phyloP scores from a whole-genome alignment of 169 alveolate species.

The Eimeria acervulina region DNA sequence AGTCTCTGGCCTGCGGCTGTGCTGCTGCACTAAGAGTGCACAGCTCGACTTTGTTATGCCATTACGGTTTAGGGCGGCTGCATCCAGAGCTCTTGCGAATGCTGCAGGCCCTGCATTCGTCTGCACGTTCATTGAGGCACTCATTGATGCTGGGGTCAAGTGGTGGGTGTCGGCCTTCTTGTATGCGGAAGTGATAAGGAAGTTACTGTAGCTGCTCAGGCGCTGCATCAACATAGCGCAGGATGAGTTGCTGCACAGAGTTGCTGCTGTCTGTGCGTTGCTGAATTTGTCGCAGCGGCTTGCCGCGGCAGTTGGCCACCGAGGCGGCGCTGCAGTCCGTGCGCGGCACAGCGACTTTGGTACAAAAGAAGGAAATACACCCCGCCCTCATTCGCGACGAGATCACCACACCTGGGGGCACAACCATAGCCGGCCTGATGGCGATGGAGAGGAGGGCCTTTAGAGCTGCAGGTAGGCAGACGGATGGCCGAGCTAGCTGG shows the following conservation, averaged over 20 bases:
- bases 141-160: slow-evolving; percentile 88
- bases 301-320: slow-evolving; percentile 72
- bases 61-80: neutral
- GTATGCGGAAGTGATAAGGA: neutral
- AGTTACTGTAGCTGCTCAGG: neutral
- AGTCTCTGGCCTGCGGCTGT: neutral
- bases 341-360: slow-evolving; percentile 69
- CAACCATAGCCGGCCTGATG: slow-evolving; percentile 86
- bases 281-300: slow-evolving; percentile 39
- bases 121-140: slow-evolving; percentile 86
- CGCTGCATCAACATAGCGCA: neutral
- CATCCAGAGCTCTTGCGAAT: slow-evolving; percentile 70
- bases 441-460: slow-evolving; percentile 86
- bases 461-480: slow-evolving; percentile 84
- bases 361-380: slow-evolving; percentile 61
- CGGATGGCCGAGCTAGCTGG: neutral
- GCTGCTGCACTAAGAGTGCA: neutral
- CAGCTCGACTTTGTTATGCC: neutral
- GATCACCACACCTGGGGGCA: slow-evolving; percentile 89
- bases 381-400: slow-evolving; percentile 86
- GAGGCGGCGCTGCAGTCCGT: slow-evolving; percentile 61
- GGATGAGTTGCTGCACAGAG: neutral
- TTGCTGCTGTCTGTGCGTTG: no score
- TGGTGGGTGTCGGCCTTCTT: slow-evolving; percentile 11
- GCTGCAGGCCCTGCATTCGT: slow-evolving; percentile 89